Evolutionary conservation across 108 stramenopile genomes (phyloP), one percentile per base, ranked within the genome.

Genomic region (Cylindrotheca closterium): DNA sequence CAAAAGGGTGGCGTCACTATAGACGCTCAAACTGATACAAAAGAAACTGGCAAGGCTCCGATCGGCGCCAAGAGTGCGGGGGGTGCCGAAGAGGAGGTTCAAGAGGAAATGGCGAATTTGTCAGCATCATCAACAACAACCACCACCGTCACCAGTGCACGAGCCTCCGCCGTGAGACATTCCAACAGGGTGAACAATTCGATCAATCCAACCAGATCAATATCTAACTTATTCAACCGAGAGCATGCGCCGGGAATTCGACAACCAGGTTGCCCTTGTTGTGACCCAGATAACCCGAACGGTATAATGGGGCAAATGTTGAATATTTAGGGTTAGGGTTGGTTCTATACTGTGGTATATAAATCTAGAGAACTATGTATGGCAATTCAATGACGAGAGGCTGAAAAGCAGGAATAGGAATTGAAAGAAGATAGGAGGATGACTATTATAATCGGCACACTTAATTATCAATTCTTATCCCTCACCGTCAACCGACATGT

Each of bases 231-330:
- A 30, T 50, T 70, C n/a, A 63, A 83, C 54, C 56, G 82, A 56
- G 76, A 87, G 48, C 86, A 91, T 78, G 81, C 87, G 21, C 92
- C 89, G 21, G 89, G 88, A 25, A 69, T 93, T 22, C 75, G 88
- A 49, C 73, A 74, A 47, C 51, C 82, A 12, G 93, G 84, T 12
- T 94, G 89, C 71, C 89, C 93, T 12, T 91, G 93, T 51, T 94
- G 92, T 52, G 85, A 89, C 71, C 93, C 89, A 17, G 86, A 89
- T 47, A 63, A 84, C 56, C 71, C 75, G 19, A 52, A 52, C 22
- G 79, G 71, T 58, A 45, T 79, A 18, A 64, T 61, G 2, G 79
- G 83, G 49, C 71, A 52, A 25, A 80, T 87, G 70, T 65, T 81
- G 77, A 74, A 57, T 47, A 30, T 70, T 28, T 68, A 58, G n/a